phyloP scores from a whole-genome alignment of 2,329 filamentous ascomycete species.

The Trichophyton equinum region DNA sequence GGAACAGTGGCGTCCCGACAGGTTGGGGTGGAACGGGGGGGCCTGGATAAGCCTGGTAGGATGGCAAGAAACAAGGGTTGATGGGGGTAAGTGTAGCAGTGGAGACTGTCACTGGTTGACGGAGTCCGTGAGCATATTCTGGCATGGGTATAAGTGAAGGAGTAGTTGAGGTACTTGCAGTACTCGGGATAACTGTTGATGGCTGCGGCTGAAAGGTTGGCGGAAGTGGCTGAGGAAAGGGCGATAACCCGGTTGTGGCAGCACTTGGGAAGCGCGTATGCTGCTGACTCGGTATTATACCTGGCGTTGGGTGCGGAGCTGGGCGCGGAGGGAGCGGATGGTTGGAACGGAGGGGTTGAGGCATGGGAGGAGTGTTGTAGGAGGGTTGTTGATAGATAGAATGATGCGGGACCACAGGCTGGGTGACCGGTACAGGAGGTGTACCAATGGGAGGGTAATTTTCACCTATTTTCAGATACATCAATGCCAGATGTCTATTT shows the following conservation, averaged over 20 bases:
- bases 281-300: background rate
- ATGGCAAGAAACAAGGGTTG: background rate
- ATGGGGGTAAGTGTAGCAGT: background rate
- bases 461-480: background rate
- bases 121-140: background rate
- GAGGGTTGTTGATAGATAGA: background rate
- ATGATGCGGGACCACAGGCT: background rate
- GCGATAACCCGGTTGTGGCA: background rate
- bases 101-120: background rate
- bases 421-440: background rate
- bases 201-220: background rate
- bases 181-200: background rate
- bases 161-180: too few species aligned
- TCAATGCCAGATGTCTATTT: background rate
- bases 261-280: too few species aligned
- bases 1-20: slow-evolving; percentile 22
- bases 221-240: background rate
- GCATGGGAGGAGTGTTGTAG: too few species aligned
- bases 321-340: background rate
- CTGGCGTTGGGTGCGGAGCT: background rate
- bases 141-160: background rate
- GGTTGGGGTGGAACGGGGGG: slow-evolving; percentile 8
- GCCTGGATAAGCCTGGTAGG: background rate
- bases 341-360: background rate
- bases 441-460: background rate